Conservation (phyloP, 2,329 filamentous ascomycete species). For the Akanthomyces uredinophilus region DNA sequence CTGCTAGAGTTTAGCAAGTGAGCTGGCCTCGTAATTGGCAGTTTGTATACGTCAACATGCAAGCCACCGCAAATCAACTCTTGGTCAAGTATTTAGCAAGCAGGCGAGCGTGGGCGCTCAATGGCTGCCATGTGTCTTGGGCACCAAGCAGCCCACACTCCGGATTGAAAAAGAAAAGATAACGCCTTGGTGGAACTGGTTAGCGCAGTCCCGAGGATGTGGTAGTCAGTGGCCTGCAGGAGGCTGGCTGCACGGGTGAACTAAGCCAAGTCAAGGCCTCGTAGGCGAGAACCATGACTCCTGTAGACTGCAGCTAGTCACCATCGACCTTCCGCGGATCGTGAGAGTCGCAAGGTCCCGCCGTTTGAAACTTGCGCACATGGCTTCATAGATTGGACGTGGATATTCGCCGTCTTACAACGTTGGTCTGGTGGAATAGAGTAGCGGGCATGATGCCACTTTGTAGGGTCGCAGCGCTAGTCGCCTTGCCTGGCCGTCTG, state of each 20-base stretch:
- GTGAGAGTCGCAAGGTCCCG: not conserved
- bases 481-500: not conserved
- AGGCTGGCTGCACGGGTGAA: not conserved
- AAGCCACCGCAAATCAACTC: conserved; percentile 11
- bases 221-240: not conserved
- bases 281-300: conserved; percentile 10
- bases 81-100: not conserved
- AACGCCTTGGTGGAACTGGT: not conserved
- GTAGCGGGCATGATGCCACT: not conserved
- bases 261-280: conserved; percentile 8
- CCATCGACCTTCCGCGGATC: not conserved
- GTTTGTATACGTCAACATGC: not conserved
- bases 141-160: not conserved
- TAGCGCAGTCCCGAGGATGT: conserved; percentile 1
- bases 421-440: not conserved
- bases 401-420: not conserved
- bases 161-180: not conserved
- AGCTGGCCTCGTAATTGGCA: not conserved
- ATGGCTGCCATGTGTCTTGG: conserved; percentile 5
- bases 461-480: not conserved
- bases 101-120: not conserved
- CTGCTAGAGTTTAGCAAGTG: not conserved
- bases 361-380: not conserved
- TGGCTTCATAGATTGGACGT: not conserved
- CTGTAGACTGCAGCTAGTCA: not conserved